phyloP scores from a whole-genome alignment of 176 grass and related monocot species.

The Avena eriantha region DNA sequence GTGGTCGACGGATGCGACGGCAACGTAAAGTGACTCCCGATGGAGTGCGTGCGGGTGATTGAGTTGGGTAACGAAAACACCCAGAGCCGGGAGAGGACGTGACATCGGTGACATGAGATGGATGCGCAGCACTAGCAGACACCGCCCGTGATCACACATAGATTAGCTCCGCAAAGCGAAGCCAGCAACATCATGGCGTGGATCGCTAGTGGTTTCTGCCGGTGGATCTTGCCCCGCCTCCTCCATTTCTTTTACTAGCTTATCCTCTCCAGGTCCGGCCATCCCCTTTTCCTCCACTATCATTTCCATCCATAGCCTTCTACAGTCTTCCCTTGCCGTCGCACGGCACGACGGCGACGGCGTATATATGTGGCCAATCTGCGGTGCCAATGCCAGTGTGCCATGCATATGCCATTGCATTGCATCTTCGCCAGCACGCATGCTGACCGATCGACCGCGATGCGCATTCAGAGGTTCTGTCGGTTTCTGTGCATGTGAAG shows the following conservation, averaged over 20 bases:
- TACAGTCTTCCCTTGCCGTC: background rate
- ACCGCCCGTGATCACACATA: background rate
- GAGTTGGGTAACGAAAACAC: background rate
- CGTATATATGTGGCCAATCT: no score
- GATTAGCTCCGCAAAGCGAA: constrained; percentile 2
- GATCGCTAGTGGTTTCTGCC: constrained; percentile 17
- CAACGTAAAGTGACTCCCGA: background rate
- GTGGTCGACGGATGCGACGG: constrained; percentile 55
- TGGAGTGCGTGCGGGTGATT: constrained; percentile 13
- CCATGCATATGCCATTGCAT: background rate
- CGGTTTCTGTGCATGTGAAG: constrained; percentile 3
- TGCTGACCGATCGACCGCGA: background rate
- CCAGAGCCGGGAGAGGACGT: background rate
- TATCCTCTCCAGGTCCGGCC: constrained; percentile 2
- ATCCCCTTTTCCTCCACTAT: constrained; percentile 23
- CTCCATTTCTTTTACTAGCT: background rate
- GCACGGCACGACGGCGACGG: background rate
- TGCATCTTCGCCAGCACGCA: background rate
- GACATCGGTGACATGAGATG: constrained; percentile 33
- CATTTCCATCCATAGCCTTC: constrained; percentile 7
- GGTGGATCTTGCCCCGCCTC: background rate
- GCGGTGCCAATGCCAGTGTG: background rate
- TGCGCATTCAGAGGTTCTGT: background rate
- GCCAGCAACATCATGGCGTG: constrained; percentile 2
- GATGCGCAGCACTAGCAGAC: no score